phyloP scores from a whole-genome alignment of 1,284 basidiomycete genomes.

The Microbotryomycetes sp. region DNA sequence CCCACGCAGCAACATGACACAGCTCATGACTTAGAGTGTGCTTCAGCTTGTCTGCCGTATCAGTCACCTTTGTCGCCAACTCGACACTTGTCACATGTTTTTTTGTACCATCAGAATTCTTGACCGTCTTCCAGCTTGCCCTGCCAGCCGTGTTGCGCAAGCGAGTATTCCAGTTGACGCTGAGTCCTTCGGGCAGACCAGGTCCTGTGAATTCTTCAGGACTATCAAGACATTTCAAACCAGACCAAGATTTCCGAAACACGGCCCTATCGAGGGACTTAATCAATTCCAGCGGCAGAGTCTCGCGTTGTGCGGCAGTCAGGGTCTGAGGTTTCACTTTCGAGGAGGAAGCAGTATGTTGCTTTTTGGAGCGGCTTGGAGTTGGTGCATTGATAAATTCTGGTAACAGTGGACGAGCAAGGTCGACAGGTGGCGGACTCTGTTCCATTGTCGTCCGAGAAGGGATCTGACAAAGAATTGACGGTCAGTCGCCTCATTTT shows the following conservation, averaged over 20 bases:
- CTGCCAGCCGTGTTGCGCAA: conserved; percentile 68
- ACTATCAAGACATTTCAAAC: background rate
- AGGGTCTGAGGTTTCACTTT: background rate
- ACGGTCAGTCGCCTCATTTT: too few species aligned
- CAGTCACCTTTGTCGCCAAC: conserved; percentile 67
- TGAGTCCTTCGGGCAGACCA: conserved; percentile 54
- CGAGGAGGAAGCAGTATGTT: background rate
- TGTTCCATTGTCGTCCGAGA: too few species aligned
- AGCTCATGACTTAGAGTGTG: conserved; percentile 79
- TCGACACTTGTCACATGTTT: conserved; percentile 52
- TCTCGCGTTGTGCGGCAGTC: conserved; percentile 7
- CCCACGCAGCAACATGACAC: conserved; percentile 78
- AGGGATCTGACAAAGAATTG: too few species aligned
- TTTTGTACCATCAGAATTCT: conserved; percentile 45
- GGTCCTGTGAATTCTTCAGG: conserved; percentile 40
- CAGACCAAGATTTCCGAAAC: conserved; percentile 18
- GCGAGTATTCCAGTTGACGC: conserved; percentile 64
- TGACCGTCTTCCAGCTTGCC: conserved; percentile 56
- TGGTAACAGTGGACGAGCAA: too few species aligned
- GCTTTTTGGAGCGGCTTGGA: too few species aligned
- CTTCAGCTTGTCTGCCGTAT: conserved; percentile 63
- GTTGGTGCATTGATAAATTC: too few species aligned
- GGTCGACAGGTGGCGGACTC: too few species aligned
- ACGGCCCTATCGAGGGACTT: conserved; percentile 20
- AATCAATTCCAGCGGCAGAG: conserved; percentile 18